phyloP scores from a whole-genome alignment of 106 monocot species.

The Vanilla planifolia region DNA sequence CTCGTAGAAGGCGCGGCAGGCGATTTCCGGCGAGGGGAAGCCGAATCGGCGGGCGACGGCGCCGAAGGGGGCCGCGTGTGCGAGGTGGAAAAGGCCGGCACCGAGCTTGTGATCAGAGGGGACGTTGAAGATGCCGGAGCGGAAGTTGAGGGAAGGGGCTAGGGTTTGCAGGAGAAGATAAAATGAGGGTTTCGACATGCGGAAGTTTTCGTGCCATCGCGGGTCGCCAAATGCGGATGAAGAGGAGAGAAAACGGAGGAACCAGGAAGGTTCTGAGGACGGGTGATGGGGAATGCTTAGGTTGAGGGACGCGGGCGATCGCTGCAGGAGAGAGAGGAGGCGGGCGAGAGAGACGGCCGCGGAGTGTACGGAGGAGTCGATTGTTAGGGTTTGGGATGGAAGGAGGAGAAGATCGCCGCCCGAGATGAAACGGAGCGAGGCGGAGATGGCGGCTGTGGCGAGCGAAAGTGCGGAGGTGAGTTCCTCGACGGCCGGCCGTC shows the following conservation, averaged over 20 bases:
- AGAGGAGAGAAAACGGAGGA: slow-evolving; percentile 50
- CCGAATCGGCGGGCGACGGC: slow-evolving; percentile 43
- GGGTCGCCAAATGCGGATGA: slow-evolving; percentile 29
- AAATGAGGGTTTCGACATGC: slow-evolving; percentile 60
- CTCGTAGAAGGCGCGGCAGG: slow-evolving; percentile 72
- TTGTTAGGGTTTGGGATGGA: slow-evolving; percentile 16
- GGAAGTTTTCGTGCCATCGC: slow-evolving; percentile 51
- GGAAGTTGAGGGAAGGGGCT: slow-evolving; percentile 26
- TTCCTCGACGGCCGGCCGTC: background rate
- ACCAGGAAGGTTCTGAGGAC: slow-evolving; percentile 30
- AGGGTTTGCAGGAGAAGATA: slow-evolving; percentile 62
- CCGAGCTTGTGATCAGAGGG: slow-evolving; percentile 65
- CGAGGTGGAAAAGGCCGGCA: slow-evolving; percentile 67
- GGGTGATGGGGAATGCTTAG: slow-evolving; percentile 6
- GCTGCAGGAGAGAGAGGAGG: slow-evolving; percentile 2
- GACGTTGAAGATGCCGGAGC: slow-evolving; percentile 14
- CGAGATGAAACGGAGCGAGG: slow-evolving; percentile 10
- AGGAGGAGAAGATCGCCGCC: slow-evolving; percentile 14
- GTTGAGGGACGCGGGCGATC: slow-evolving; percentile 2
- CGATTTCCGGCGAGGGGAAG: slow-evolving; percentile 31
- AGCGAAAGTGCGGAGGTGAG: slow-evolving; percentile 21
- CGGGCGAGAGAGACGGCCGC: slow-evolving; percentile 23
- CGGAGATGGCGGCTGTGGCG: slow-evolving; percentile 19
- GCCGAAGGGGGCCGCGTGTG: slow-evolving; percentile 45
- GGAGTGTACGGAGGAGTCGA: slow-evolving; percentile 17